Evolutionary conservation across 495 filamentous ascomycete species (phyloP).

Genomic region (Cryomyces minteri): DNA sequence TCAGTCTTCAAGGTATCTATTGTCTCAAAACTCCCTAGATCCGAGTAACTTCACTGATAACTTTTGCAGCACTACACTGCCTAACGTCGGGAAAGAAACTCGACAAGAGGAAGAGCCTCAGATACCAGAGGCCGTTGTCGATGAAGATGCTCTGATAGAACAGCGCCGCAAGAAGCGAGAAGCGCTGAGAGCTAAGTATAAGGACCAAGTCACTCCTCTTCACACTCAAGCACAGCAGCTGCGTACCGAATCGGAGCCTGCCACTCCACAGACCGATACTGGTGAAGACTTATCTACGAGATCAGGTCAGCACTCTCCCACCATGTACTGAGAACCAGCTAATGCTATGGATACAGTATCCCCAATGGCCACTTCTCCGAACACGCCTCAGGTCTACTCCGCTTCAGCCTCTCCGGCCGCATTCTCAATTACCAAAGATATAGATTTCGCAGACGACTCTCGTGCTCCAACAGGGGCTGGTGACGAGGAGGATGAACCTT

Average conservation of each 20-base stretch:
- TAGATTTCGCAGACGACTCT: conserved; percentile 43
- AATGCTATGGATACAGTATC: conserved; percentile 5
- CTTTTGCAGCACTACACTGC: no score
- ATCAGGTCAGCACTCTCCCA: conserved; percentile 2
- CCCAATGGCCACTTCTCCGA: conserved; percentile 18
- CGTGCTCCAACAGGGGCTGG: conserved; percentile 13
- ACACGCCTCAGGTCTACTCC: conserved; percentile 28
- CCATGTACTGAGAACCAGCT: neutral
- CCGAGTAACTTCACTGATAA: no score
- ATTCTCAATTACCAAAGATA: conserved; percentile 35
- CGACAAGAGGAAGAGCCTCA: no score
- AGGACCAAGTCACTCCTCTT: conserved; percentile 51
- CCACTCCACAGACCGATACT: conserved; percentile 31
- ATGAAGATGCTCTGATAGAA: conserved; percentile 68
- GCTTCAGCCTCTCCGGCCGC: conserved; percentile 32
- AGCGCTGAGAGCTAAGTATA: conserved; percentile 72
- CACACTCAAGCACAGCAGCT: conserved; percentile 59
- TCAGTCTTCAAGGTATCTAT: no score
- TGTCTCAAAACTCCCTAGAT: no score
- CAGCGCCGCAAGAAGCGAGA: conserved; percentile 75
- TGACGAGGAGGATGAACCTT: conserved; percentile 54
- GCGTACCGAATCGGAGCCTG: conserved; percentile 34
- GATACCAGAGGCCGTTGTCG: conserved; percentile 17
- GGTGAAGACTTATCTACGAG: conserved; percentile 5
- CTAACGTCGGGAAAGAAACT: no score